A percentile compares a stretch with the other conserved stretches of the same genome.
These are phyloP conservation scores for Sabuloglossum arenarium DNA, from an alignment of 495 filamentous ascomycete genomes.

Conservation along the genomic window DNA sequence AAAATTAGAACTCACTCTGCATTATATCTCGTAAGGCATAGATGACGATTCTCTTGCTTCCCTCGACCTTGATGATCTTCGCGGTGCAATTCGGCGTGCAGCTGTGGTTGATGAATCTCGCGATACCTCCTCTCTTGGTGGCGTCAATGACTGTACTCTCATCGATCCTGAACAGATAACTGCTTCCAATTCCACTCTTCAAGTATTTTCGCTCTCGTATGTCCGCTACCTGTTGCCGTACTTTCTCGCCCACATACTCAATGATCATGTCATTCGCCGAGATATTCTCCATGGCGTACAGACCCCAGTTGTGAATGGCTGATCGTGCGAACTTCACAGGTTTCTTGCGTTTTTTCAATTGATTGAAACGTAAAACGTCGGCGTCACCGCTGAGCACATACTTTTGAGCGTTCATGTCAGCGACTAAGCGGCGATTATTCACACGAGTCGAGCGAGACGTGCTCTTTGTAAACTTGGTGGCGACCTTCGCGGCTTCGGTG, in stretches of 20 bases:
- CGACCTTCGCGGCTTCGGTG: constrained; percentile 49
- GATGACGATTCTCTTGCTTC: constrained; percentile 97
- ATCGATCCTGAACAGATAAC: constrained; percentile 94
- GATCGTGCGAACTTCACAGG: constrained; percentile 94
- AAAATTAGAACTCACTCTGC: constrained; percentile 59
- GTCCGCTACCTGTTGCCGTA: constrained; percentile 88
- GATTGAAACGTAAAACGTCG: constrained; percentile 89
- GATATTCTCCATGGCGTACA: constrained; percentile 96
- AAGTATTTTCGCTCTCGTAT: constrained; percentile 80
- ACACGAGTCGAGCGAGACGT: constrained; percentile 76
- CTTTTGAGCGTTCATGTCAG: constrained; percentile 86
- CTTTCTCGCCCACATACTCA: constrained; percentile 96
- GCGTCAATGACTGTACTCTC: constrained; percentile 96
- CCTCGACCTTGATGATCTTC: constrained; percentile 98
- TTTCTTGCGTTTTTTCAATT: constrained; percentile 98
- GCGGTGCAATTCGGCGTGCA: constrained; percentile 97
- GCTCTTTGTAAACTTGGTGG: constrained; percentile 57
- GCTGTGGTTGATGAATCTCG: constrained; percentile 96
- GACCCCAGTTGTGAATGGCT: constrained; percentile 95
- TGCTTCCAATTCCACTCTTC: constrained; percentile 91
- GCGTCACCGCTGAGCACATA: constrained; percentile 68
- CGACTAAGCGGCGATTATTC: constrained; percentile 82
- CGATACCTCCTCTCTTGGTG: constrained; percentile 95
- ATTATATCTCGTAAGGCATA: constrained; percentile 90
- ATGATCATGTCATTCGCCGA: constrained; percentile 98